phyloP scores from a whole-genome alignment of 2,329 filamentous ascomycete genomes.

The Zasmidium citrigriseum region DNA sequence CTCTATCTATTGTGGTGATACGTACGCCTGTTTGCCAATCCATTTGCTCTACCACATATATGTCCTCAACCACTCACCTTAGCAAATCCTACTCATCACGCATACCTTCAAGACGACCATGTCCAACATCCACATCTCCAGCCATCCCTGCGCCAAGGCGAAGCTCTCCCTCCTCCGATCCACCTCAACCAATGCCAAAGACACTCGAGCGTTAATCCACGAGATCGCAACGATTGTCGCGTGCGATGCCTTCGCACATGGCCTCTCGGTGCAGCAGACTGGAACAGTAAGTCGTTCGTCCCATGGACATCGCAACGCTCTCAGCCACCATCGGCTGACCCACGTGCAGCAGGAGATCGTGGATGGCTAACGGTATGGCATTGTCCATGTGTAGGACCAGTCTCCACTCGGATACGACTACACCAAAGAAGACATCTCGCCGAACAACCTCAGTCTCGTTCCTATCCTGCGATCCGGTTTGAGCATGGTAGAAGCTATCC shows the following conservation, averaged over 20 bases:
- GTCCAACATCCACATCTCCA: conserved; percentile 70
- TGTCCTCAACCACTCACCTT: neutral
- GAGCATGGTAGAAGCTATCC: conserved; percentile 85
- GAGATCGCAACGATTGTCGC: conserved; percentile 83
- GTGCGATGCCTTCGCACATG: conserved; percentile 73
- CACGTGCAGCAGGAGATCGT: conserved; percentile 5
- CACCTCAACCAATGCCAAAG: conserved; percentile 65
- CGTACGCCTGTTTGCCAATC: neutral
- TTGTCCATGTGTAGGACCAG: conserved; percentile 57
- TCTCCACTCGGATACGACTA: conserved; percentile 80
- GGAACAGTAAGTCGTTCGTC: conserved; percentile 60
- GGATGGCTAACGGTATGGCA: conserved; percentile 9
- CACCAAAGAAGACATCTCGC: conserved; percentile 63
- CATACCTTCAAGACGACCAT: conserved; percentile 8
- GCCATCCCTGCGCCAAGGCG: conserved; percentile 80
- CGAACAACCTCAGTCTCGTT: conserved; percentile 73
- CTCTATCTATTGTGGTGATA: neutral
- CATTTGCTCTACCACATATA: neutral
- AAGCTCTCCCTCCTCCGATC: conserved; percentile 91
- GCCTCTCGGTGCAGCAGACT: conserved; percentile 58
- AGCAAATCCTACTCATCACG: neutral
- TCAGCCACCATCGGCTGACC: conserved; percentile 29
- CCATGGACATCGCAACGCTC: conserved; percentile 14
- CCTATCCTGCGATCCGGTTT: conserved; percentile 92
- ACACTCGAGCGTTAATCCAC: conserved; percentile 79